Evolutionary conservation across 345 rosid genomes (phyloP), one percentile per base, ranked within the genome.

Genomic region (Brassica cretica): DNA sequence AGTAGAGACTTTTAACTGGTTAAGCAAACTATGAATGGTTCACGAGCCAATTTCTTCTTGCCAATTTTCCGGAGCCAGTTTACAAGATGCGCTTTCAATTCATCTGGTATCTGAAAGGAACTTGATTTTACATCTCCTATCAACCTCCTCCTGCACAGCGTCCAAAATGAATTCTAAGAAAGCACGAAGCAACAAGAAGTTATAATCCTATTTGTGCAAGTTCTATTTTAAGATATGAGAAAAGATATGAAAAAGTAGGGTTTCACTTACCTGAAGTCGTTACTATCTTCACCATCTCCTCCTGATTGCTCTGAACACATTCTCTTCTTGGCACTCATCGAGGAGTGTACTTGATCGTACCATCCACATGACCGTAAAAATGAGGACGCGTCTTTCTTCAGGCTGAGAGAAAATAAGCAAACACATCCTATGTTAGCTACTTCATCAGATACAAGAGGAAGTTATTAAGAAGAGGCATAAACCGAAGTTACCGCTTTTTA

Each of bases 321-420:
- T 76, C 89, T 88, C 88, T 87, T 96, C 81, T 89, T 84, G 5
- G 79, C 83, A 63, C 74, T 76, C 97, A 96, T 91, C 78, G 85
- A 87, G 68, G 71, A 70, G 5, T 70, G 80, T 15, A 91, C 95
- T 51, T 91, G 78, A 60, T 84, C 85, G 25, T 71, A 84, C 95
- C 97, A 96, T 58, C 93, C 94, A 15, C 89, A 90, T 7, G 91
- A 80, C 81, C 64, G 84, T 86, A 96, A 77, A 74, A 81, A 83
- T 58, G 89, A 80, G 44, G 77, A 74, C 35, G 93, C 92, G 64
- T 93, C 82, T 68, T 86, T 88, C 84, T 82, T 49, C 76, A 96
- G 79, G 70, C 98, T 96, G 91, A 58, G 62, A n/a, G 78, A 46
- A 49, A 27, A 74, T 61, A 73, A n/a, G 15, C 63, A 66, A 44